These are phyloP conservation scores for Coniochaeta ligniaria DNA, from an alignment of 2,329 filamentous ascomycete species.

Conservation along the genomic window DNA sequence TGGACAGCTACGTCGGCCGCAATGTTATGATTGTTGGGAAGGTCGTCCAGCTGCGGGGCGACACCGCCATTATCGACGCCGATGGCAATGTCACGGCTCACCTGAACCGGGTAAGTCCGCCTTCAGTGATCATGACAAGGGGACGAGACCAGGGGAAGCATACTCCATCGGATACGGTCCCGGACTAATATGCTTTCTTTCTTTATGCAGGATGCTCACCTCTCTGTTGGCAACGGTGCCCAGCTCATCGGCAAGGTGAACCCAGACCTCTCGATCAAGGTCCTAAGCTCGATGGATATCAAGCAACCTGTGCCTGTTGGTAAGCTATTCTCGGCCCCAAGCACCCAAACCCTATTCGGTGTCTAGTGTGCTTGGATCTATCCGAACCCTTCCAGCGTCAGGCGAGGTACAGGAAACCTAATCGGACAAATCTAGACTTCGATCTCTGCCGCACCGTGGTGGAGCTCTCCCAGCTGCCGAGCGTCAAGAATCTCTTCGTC, in stretches of 20 bases:
- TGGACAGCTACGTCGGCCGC: constrained; percentile 65
- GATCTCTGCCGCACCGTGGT: constrained; percentile 71
- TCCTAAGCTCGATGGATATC: constrained; percentile 62
- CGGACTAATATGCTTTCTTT: background rate
- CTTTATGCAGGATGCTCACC: constrained; percentile 55
- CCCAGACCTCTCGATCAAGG: constrained; percentile 63
- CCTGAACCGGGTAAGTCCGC: constrained; percentile 58
- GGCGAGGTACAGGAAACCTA: background rate
- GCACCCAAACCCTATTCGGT: background rate
- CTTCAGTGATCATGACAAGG: background rate
- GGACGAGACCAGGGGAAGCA: background rate
- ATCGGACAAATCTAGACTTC: constrained; percentile 54
- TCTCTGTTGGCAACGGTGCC: constrained; percentile 60
- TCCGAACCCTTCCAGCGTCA: background rate
- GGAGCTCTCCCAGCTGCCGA: constrained; percentile 72
- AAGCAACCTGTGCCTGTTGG: constrained; percentile 48
- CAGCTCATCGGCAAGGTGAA: constrained; percentile 79
- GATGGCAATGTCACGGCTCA: constrained; percentile 68
- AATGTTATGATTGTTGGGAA: constrained; percentile 83
- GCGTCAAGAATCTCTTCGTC: constrained; percentile 60
- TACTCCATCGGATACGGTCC: background rate
- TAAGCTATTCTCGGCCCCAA: constrained; percentile 31
- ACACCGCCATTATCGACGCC: constrained; percentile 73
- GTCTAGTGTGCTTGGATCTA: background rate
- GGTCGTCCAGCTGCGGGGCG: constrained; percentile 74